phyloP scores from a whole-genome alignment of 345 rosid genomes.

The Reutealis trisperma region DNA sequence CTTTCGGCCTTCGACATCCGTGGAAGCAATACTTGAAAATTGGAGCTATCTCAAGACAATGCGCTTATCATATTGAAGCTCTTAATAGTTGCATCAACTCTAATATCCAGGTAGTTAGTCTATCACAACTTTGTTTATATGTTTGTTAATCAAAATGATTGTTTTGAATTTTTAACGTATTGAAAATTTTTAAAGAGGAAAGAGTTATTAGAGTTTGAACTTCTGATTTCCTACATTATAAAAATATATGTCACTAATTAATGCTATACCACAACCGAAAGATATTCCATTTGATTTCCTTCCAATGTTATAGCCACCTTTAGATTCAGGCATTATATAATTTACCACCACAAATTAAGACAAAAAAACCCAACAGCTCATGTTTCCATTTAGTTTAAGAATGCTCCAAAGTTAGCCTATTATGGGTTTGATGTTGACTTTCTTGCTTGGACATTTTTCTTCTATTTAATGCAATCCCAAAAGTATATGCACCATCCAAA shows the following conservation, averaged over 20 bases:
- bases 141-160: too few relatives aligned
- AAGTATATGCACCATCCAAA: conserved; percentile 4
- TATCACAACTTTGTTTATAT: not conserved
- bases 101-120: conserved; percentile 22
- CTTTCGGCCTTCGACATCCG: conserved; percentile 28
- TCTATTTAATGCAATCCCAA: not conserved
- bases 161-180: too few relatives aligned
- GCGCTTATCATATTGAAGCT: conserved; percentile 34
- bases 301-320: not conserved
- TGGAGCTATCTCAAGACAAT: conserved; percentile 25
- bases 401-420: not conserved
- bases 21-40: conserved; percentile 38
- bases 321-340: not conserved
- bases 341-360: not conserved
- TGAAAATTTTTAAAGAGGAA: too few relatives aligned
- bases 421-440: not conserved
- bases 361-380: not conserved
- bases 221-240: too few relatives aligned
- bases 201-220: too few relatives aligned
- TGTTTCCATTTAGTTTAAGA: not conserved
- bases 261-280: not conserved
- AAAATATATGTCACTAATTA: too few relatives aligned
- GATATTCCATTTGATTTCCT: not conserved
- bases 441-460: not conserved
- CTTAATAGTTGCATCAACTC: conserved; percentile 31